Evolutionary conservation across 129 eudicot genomes (phyloP).

Genomic region (Dittrichia graveolens): DNA sequence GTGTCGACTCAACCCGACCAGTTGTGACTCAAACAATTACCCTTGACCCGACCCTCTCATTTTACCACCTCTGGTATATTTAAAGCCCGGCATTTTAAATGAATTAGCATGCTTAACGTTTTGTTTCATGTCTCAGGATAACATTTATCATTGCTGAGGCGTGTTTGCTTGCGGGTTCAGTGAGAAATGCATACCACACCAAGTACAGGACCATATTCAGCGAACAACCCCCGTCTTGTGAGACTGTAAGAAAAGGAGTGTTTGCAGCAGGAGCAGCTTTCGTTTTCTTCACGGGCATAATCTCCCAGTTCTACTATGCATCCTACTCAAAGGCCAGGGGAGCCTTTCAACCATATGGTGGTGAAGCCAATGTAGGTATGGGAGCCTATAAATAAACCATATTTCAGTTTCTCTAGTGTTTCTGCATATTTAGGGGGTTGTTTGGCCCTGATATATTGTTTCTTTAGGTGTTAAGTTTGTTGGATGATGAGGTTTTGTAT

Average conservation of each 20-base stretch:
- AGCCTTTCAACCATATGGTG: slow-evolving; percentile 47
- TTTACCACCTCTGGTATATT: no score
- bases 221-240: slow-evolving; percentile 67
- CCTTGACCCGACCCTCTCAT: no score
- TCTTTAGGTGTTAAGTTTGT: slow-evolving; percentile 23
- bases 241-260: slow-evolving; percentile 85
- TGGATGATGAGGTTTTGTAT: slow-evolving; percentile 26
- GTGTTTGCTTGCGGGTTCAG: slow-evolving; percentile 93
- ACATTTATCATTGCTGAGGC: slow-evolving; percentile 73
- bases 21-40: no score
- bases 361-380: slow-evolving; percentile 70
- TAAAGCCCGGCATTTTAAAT: no score
- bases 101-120: neutral
- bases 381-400: slow-evolving; percentile 58
- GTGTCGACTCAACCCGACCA: no score
- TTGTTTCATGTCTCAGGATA: slow-evolving; percentile 48
- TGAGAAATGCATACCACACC: slow-evolving; percentile 84
- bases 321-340: slow-evolving; percentile 61
- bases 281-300: slow-evolving; percentile 57
- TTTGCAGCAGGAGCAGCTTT: slow-evolving; percentile 96
- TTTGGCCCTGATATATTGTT: slow-evolving; percentile 11
- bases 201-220: slow-evolving; percentile 56
- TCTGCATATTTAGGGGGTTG: slow-evolving; percentile 11
- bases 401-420: neutral
- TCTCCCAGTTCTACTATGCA: slow-evolving; percentile 72